phyloP scores from a whole-genome alignment of 148 eudicot species.

The Rhododendron simsii region DNA sequence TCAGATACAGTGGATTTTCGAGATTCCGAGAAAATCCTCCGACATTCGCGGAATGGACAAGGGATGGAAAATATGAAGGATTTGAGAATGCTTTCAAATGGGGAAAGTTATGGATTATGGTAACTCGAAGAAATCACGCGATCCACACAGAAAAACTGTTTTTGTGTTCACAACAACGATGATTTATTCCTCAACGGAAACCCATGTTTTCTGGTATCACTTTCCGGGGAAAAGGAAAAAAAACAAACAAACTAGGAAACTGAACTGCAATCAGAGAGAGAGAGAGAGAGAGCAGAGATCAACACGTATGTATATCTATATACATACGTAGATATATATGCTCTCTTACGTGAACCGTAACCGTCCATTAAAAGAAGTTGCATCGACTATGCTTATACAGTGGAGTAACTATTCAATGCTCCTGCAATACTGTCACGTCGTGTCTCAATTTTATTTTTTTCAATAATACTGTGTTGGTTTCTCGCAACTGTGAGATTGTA shows the following conservation, averaged over 20 bases:
- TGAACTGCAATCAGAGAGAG: not conserved
- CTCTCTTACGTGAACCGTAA: not conserved
- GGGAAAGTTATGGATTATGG: not conserved
- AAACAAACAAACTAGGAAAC: not conserved
- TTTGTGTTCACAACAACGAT: not conserved
- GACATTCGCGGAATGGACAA: slow-evolving; percentile 2
- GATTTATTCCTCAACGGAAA: slow-evolving; percentile 1
- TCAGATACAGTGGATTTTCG: not conserved
- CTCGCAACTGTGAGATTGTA: too few relatives aligned
- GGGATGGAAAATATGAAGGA: not conserved
- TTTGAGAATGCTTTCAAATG: not conserved
- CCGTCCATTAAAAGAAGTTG: slow-evolving; percentile 6
- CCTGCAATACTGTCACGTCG: too few relatives aligned
- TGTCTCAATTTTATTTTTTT: too few relatives aligned
- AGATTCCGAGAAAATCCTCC: not conserved
- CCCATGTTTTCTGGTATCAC: slow-evolving; percentile 6
- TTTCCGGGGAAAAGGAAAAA: slow-evolving; percentile 1
- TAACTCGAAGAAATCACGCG: slow-evolving; percentile 8
- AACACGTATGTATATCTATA: not conserved
- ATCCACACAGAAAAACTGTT: not conserved
- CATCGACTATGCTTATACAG: not conserved
- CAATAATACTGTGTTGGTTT: not conserved
- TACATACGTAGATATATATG: not conserved
- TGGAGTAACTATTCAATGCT: not conserved
- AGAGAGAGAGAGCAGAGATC: not conserved